Evolutionary conservation across 305 asterid species (phyloP).

Genomic region (Vinca major): DNA sequence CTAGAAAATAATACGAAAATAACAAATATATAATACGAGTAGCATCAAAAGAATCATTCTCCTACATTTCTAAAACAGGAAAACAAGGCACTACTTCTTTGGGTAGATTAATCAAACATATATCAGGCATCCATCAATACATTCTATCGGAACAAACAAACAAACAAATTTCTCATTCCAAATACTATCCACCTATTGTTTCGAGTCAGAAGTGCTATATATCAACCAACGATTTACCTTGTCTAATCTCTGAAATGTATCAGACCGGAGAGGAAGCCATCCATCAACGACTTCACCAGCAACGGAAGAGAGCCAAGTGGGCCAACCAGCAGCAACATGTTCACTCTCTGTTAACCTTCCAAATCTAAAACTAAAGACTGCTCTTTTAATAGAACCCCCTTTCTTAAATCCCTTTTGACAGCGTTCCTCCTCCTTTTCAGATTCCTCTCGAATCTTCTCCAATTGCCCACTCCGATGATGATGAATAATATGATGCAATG

Average conservation of each 20-base stretch:
- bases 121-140: not conserved
- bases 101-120: not conserved
- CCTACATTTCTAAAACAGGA: not conserved
- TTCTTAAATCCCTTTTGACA: conserved; percentile 22
- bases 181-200: too few species aligned
- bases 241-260: conserved; percentile 61
- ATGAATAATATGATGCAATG: conserved; percentile 7
- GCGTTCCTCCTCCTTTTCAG: conserved; percentile 26
- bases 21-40: not conserved
- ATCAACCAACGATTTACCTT: conserved; percentile 35
- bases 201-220: too few species aligned
- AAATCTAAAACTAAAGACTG: conserved; percentile 39
- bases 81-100: not conserved
- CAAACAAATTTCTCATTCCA: too few species aligned
- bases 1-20: conserved; percentile 6
- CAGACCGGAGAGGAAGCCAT: conserved; percentile 68
- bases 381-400: conserved; percentile 28
- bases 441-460: conserved; percentile 49
- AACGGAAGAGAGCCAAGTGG: conserved; percentile 72
- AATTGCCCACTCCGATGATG: conserved; percentile 23
- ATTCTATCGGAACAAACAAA: not conserved
- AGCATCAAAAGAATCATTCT: not conserved
- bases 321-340: conserved; percentile 77
- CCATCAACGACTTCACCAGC: conserved; percentile 85
- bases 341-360: conserved; percentile 52